Conservation (phyloP, 768 basidiomycete species). For the Mycena epipterygia region DNA sequence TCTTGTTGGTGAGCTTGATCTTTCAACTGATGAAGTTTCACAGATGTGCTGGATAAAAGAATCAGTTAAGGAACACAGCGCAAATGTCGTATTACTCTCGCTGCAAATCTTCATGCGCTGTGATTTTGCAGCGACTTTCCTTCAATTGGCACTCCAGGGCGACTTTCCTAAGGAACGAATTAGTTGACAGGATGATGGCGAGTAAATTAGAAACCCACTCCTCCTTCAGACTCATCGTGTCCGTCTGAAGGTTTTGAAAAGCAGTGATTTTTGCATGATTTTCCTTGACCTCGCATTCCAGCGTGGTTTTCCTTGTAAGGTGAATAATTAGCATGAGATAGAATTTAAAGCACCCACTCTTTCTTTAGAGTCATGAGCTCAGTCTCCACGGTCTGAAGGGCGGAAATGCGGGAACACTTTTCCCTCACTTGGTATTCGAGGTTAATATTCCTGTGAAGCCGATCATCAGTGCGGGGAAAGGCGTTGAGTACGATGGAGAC, state of each 20-base stretch:
- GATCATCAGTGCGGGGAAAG: not conserved
- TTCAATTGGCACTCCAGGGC: conserved; percentile 22
- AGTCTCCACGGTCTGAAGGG: not conserved
- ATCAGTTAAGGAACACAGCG: not conserved
- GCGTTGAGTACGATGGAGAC: not conserved
- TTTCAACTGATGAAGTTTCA: conserved; percentile 17
- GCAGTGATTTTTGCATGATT: conserved; percentile 9
- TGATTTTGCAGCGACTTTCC: conserved; percentile 16
- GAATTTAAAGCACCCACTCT: conserved; percentile 2
- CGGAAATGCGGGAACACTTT: conserved; percentile 2
- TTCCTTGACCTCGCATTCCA: conserved; percentile 28
- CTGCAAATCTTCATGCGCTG: conserved; percentile 17
- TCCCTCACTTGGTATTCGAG: conserved; percentile 27
- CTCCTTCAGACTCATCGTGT: not conserved
- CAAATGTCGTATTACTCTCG: conserved; percentile 13
- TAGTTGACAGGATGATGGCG: not conserved
- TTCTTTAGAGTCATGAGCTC: conserved; percentile 9
- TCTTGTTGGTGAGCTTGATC: conserved; percentile 23
- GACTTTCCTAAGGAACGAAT: conserved; percentile 1
- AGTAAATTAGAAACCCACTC: conserved; percentile 9
- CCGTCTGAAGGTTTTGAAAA: conserved; percentile 5
- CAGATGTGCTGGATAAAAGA: not conserved
- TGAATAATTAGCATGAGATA: not conserved
- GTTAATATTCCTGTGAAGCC: conserved; percentile 11
- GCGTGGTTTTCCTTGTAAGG: conserved; percentile 14